phyloP scores from a whole-genome alignment of 805 yeast genomes.

The Blastobotrys robertii region DNA sequence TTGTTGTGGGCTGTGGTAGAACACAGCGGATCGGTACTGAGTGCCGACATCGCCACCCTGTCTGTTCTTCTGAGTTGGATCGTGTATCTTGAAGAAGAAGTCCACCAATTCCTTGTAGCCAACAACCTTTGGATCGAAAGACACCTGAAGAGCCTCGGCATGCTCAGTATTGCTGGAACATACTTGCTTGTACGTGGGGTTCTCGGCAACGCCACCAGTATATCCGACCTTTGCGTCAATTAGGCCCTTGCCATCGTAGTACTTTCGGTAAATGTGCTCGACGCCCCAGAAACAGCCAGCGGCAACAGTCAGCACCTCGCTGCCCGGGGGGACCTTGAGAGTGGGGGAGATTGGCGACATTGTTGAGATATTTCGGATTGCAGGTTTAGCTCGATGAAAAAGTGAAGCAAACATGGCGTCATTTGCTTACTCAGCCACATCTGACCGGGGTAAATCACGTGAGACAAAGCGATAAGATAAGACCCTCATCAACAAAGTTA shows the following conservation, averaged over 20 bases:
- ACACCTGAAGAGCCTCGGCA: conserved; percentile 78
- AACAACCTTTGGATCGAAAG: conserved; percentile 65
- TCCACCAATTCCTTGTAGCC: conserved; percentile 55
- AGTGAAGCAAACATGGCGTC: no score
- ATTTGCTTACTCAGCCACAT: no score
- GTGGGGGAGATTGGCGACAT: conserved; percentile 15
- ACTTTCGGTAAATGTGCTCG: conserved; percentile 70
- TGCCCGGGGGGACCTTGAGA: conserved; percentile 32
- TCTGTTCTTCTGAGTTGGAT: conserved; percentile 72
- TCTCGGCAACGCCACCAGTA: conserved; percentile 57
- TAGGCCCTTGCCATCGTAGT: conserved; percentile 52
- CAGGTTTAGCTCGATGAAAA: no score
- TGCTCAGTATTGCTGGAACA: conserved; percentile 67
- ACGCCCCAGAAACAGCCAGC: conserved; percentile 50
- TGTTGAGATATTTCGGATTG: not conserved
- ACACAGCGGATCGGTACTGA: conserved; percentile 82
- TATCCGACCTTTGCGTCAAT: conserved; percentile 80
- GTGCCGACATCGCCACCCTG: conserved; percentile 90
- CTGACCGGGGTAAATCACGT: no score
- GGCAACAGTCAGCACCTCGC: conserved; percentile 48
- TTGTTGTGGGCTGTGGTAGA: conserved; percentile 49
- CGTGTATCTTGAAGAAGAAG: conserved; percentile 86
- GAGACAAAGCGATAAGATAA: no score
- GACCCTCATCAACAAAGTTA: no score
- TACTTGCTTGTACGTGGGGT: conserved; percentile 62